phyloP scores from a whole-genome alignment of 805 yeast species.

The Tanozyma kutaoensis region DNA sequence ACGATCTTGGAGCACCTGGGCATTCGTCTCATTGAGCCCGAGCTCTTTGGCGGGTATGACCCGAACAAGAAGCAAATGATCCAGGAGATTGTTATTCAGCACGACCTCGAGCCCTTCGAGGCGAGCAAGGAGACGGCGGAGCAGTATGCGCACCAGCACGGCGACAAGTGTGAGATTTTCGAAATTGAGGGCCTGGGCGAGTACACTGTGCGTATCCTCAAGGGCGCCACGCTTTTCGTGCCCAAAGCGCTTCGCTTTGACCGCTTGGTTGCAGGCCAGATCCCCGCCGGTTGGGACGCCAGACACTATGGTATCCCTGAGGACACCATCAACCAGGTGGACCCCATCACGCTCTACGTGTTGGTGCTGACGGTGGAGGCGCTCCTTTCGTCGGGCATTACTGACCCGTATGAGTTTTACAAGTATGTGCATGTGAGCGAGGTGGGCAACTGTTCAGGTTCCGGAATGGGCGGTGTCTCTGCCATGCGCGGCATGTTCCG shows the following conservation, averaged over 20 bases:
- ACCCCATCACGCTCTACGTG: slow-evolving; percentile 86
- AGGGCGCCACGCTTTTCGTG: slow-evolving; percentile 83
- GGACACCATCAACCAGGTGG: slow-evolving; percentile 88
- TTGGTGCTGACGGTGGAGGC: slow-evolving; percentile 95
- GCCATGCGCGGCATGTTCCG: slow-evolving; percentile 97
- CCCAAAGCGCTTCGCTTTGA: slow-evolving; percentile 79
- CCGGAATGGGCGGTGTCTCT: slow-evolving; percentile 99
- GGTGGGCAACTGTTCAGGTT: slow-evolving; percentile 98
- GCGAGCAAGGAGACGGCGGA: slow-evolving; percentile 91
- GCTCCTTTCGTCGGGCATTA: slow-evolving; percentile 82
- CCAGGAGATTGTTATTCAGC: slow-evolving; percentile 94
- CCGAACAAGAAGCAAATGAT: slow-evolving; percentile 87
- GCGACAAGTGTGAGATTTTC: slow-evolving; percentile 84
- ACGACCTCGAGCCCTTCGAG: slow-evolving; percentile 92
- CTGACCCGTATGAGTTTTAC: slow-evolving; percentile 98
- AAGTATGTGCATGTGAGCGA: slow-evolving; percentile 97
- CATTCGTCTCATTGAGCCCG: slow-evolving; percentile 94
- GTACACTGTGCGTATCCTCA: slow-evolving; percentile 76
- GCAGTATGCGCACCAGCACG: slow-evolving; percentile 88
- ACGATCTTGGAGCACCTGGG: slow-evolving; percentile 88
- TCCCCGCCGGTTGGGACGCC: slow-evolving; percentile 98
- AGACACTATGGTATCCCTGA: slow-evolving; percentile 89
- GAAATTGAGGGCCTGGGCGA: slow-evolving; percentile 85
- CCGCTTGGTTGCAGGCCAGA: slow-evolving; percentile 81
- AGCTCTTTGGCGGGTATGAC: slow-evolving; percentile 84